Evolutionary conservation across 2,329 filamentous ascomycete genomes (phyloP).

Genomic region (Penicillium glabrum): DNA sequence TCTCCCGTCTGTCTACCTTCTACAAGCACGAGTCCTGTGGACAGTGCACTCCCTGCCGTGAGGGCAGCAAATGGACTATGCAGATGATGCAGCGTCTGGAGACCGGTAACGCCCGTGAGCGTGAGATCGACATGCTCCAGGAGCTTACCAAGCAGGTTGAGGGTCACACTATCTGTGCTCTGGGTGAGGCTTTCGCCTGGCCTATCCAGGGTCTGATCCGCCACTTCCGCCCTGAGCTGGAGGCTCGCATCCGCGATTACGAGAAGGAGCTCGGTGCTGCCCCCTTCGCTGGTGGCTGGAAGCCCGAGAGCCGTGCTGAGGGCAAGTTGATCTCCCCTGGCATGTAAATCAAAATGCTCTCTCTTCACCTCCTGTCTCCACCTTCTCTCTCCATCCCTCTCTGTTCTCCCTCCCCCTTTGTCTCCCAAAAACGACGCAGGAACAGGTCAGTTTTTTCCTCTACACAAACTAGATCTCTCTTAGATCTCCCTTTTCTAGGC

Average conservation of each 20-base stretch:
- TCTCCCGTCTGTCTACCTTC: conserved; percentile 89
- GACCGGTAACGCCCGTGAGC: conserved; percentile 79
- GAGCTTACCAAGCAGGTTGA: conserved; percentile 99
- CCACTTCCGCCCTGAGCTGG: conserved; percentile 94
- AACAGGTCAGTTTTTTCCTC: conserved; percentile 12
- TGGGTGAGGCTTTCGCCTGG: conserved; percentile 98
- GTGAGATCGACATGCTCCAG: conserved; percentile 99
- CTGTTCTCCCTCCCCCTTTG: conserved; percentile 8
- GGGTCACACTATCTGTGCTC: conserved; percentile 96
- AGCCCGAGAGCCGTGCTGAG: conserved; percentile 69
- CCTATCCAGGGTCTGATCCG: conserved; percentile 96
- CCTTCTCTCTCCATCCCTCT: background rate
- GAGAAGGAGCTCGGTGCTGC: conserved; percentile 70
- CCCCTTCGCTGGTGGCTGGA: conserved; percentile 85
- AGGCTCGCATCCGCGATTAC: conserved; percentile 84
- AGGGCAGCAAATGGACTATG: conserved; percentile 98
- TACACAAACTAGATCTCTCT: conserved; percentile 19
- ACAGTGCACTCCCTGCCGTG: conserved; percentile 98
- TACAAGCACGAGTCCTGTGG: conserved; percentile 98
- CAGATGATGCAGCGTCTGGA: conserved; percentile 98
- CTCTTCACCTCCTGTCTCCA: conserved; percentile 29
- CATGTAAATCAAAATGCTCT: conserved; percentile 60
- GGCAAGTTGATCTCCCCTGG: conserved; percentile 86
- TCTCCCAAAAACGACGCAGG: conserved; percentile 18
- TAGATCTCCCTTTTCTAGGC: conserved; percentile 11